Evolutionary conservation across 1,139 yeast genomes (phyloP), one percentile per base, ranked within the genome.

Genomic region (Yamadazyma dendronema): DNA sequence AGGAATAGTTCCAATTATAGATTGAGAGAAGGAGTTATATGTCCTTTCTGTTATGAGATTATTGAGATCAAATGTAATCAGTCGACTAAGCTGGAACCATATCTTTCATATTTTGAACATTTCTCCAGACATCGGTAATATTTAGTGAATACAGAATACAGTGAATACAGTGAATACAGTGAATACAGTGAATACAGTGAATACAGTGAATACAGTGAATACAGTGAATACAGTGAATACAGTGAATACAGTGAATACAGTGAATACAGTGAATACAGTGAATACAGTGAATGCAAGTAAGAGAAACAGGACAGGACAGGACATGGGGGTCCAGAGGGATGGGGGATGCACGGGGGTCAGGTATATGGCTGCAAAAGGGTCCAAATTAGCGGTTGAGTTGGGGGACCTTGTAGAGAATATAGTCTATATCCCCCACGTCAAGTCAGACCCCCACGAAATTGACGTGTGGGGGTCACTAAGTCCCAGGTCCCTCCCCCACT

Each of bases 31-130:
- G 43, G 40, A 16, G 43, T 35, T 10, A 30, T 32, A 17, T 40
- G 43, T 35, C 40, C 43, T 15, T 16, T 33, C 11, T 40, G 43
- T 17, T 19, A 17, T 11, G 32, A 34, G 15, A 8, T 37, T 4
- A 28, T 37, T 4, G 37, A 34, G 19, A 19, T 38, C 7, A 35
- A 33, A 19, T 17, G 38, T 17, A 28, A 27, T n/a, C 24, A 14
- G 13, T 21, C 28, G 14, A 32, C 30, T n/a, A 8, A 16, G 19
- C 17, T 14, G 15, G 28, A 32, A 12, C 10, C 24, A 6, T 34
- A 25, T 11, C 11, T 30, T 12, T 31, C 33, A 14, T 40, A 40
- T 23, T 40, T 34, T 23, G 37, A 40, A n/a, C 43, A 40, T 28
- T 39, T 30, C 27, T 23, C 36, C 4, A 30, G 23, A 12, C 42